A percentile compares a stretch with the other conserved stretches of the same genome.
phyloP scores from a whole-genome alignment of 225 moss, liverwort and hornwort species.

The Pseudoscleropodium purum region DNA sequence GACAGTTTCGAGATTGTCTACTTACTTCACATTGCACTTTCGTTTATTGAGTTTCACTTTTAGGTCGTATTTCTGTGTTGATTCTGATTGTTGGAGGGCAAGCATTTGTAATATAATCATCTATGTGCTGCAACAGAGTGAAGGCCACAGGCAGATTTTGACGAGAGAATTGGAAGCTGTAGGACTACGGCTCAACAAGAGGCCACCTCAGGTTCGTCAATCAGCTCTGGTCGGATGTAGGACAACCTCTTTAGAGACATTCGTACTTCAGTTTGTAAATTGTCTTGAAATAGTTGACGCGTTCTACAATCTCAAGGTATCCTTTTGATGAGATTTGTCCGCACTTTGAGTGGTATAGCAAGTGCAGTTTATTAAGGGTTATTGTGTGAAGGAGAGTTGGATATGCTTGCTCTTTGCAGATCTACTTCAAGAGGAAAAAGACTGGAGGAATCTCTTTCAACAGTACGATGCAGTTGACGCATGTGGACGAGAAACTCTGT shows the following conservation, averaged over 20 bases:
- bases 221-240: not conserved
- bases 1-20: not conserved
- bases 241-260: not conserved
- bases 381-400: not conserved
- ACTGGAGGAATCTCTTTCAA: conserved; percentile 99
- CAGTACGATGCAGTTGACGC: conserved; percentile 74
- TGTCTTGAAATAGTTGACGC: not conserved
- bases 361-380: not conserved
- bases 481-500: conserved; percentile 99
- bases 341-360: not conserved
- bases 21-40: not conserved
- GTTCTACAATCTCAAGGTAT: not conserved
- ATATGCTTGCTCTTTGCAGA: conserved; percentile 30
- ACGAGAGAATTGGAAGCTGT: conserved; percentile 97
- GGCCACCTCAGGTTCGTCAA: conserved; percentile 79
- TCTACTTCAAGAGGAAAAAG: conserved; percentile 97
- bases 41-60: not conserved
- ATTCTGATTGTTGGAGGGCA: not conserved
- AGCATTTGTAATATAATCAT: not conserved
- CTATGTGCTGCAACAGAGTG: conserved; percentile 55
- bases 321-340: not conserved
- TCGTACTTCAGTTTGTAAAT: not conserved
- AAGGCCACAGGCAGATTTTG: conserved; percentile 96
- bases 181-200: conserved; percentile 95
- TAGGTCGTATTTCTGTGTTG: not conserved